These are phyloP conservation scores for Bullera alba DNA, from an alignment of 768 basidiomycete genomes.

Conservation along the genomic window DNA sequence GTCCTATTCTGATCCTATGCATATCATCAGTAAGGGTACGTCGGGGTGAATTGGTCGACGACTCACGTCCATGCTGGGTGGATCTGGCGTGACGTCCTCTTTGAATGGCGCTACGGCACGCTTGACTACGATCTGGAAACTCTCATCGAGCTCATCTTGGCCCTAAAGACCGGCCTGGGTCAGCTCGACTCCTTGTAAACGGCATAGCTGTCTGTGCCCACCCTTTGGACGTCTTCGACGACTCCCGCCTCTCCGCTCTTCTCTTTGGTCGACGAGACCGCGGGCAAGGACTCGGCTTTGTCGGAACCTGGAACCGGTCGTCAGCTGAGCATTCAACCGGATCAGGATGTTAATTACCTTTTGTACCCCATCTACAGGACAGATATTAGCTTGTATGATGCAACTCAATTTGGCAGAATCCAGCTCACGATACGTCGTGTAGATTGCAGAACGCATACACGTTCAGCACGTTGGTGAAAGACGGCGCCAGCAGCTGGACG, in stretches of 20 bases:
- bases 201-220: constrained; percentile 43
- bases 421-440: constrained; percentile 60
- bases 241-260: constrained; percentile 64
- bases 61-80: constrained; percentile 39
- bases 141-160: constrained; percentile 69
- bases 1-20: constrained; percentile 41
- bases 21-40: not conserved
- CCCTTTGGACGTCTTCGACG: constrained; percentile 75
- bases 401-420: constrained; percentile 15
- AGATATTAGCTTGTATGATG: constrained; percentile 2
- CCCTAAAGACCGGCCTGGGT: constrained; percentile 2
- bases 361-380: constrained; percentile 32
- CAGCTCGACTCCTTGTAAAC: not conserved
- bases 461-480: constrained; percentile 90
- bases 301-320: constrained; percentile 51
- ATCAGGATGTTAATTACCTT: constrained; percentile 10
- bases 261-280: constrained; percentile 74
- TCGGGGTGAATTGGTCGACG: not conserved
- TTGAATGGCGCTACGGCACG: constrained; percentile 35
- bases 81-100: constrained; percentile 10
- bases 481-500: constrained; percentile 64
- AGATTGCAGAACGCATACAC: constrained; percentile 97
- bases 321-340: not conserved
- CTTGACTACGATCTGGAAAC: constrained; percentile 75
- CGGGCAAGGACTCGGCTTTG: constrained; percentile 85